A percentile compares a stretch with the other conserved stretches of the same genome.
phyloP scores from a whole-genome alignment of 345 rosid genomes.

The Gossypium anomalum region DNA sequence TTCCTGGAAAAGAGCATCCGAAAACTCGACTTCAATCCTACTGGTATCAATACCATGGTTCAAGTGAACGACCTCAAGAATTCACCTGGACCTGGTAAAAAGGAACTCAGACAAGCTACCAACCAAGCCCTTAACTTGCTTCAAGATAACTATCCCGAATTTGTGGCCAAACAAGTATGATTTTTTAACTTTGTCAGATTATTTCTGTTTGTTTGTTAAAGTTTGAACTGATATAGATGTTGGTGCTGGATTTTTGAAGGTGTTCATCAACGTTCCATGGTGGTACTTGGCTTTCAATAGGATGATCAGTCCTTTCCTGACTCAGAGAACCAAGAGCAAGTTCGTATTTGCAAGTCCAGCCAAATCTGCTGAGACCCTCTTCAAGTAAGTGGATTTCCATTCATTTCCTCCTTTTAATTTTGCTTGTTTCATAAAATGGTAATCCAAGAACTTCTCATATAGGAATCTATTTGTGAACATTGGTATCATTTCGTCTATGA shows the following conservation, averaged over 20 bases:
- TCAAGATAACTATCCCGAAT: slow-evolving; percentile 68
- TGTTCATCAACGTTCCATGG: slow-evolving; percentile 95
- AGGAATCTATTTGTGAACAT: too few species aligned
- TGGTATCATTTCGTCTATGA: too few species aligned
- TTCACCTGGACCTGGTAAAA: slow-evolving; percentile 64
- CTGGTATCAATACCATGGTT: slow-evolving; percentile 52
- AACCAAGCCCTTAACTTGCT: slow-evolving; percentile 60
- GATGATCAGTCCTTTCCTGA: slow-evolving; percentile 75
- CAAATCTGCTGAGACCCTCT: slow-evolving; percentile 70
- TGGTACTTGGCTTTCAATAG: slow-evolving; percentile 86
- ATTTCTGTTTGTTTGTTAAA: neutral
- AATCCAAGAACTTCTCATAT: too few species aligned
- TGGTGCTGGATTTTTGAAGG: slow-evolving; percentile 32
- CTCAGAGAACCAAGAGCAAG: slow-evolving; percentile 94
- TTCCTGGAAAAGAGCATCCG: slow-evolving; percentile 72
- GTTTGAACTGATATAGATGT: neutral
- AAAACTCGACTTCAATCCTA: slow-evolving; percentile 66
- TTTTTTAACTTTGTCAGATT: neutral
- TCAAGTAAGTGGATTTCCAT: slow-evolving; percentile 50
- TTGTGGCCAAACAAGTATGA: slow-evolving; percentile 55
- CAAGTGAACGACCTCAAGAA: slow-evolving; percentile 78
- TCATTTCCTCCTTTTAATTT: neutral
- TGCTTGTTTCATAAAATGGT: neutral
- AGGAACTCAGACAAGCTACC: slow-evolving; percentile 67
- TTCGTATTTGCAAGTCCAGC: slow-evolving; percentile 83